Base-by-base conservation (phyloP, 805 yeast species). In the Metschnikowia lunata region DNA sequence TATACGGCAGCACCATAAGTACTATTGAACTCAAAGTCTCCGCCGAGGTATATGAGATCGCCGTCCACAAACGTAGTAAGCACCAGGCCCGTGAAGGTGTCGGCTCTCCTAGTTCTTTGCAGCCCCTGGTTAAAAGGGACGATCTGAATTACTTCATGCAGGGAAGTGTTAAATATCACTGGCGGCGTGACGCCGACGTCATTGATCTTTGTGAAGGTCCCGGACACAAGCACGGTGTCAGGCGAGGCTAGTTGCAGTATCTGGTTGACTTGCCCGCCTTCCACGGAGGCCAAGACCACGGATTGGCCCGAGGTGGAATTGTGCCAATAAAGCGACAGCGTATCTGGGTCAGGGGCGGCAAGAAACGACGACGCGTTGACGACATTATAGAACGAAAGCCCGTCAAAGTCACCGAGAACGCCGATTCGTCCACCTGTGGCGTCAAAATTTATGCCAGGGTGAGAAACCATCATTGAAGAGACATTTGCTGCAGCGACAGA, bases 1-100 rank as follows among this genome's bases (percentile, higher is more conserved):
- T 87, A 91, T 5, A 80, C 64, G 8, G 85, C 82, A 0, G 78
- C 85, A 40, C 88, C 84, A 51, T 71, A 56, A 7, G 81, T 70
- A 37, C 66, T 61, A 44, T 77, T 70, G 59, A 71, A 81, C 6
- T 71, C 60, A 52, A 91, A 78, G 47, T 78, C 73, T 15, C 99
- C 99, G 8, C 97, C 99, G 39, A 87, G 75, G 57, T 86, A 88
- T 0, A 88, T 74, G 18, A 78, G 44, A 18, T 75, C 63, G 30
- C 64, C 60, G 36, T 69, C 72, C 1, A 62, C 82, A 40, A 54
- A 61, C 5, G 70, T 54, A n/a, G 69, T 60, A 26, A 56, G 58
- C 12, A 70, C 68, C 7, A 50, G 37, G 8, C 75, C 75, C 30
- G 59, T 54, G n/a, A 54, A 29, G 8, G 46, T 26, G 29, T 48